phyloP scores from a whole-genome alignment of 768 basidiomycete genomes.

The Leccinum variicolor region DNA sequence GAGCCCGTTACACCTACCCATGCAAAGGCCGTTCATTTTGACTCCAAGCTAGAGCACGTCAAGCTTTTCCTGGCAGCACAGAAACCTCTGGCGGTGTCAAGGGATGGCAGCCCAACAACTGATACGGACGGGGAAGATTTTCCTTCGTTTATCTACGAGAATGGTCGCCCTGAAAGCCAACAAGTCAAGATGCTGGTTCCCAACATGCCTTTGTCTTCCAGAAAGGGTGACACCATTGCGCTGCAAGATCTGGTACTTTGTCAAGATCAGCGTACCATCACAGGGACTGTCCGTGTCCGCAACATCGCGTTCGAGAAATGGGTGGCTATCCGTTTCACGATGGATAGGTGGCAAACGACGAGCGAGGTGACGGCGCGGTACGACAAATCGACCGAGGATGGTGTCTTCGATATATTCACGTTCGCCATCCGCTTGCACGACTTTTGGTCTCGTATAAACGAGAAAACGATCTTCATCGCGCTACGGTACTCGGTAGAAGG shows the following conservation, averaged over 20 bases:
- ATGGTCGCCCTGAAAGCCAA: conserved; percentile 26
- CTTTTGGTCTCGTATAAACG: conserved; percentile 70
- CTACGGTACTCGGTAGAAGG: conserved; percentile 69
- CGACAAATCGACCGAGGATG: conserved; percentile 37
- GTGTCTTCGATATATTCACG: conserved; percentile 64
- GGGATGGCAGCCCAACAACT: conserved; percentile 85
- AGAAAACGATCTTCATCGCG: conserved; percentile 78
- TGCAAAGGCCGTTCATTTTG: conserved; percentile 89
- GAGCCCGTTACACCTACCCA: conserved; percentile 78
- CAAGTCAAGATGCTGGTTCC: conserved; percentile 58
- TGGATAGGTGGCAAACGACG: conserved; percentile 95
- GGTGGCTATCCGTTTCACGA: conserved; percentile 86
- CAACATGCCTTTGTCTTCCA: conserved; percentile 57
- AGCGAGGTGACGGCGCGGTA: conserved; percentile 86
- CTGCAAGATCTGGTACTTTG: conserved; percentile 56
- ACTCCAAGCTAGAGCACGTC: conserved; percentile 87
- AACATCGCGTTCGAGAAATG: conserved; percentile 88
- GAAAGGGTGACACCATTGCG: conserved; percentile 42
- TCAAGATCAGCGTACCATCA: conserved; percentile 50
- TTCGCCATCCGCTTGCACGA: conserved; percentile 80
- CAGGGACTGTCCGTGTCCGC: conserved; percentile 74
- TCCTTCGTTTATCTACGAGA: conserved; percentile 63
- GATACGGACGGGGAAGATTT: conserved; percentile 83
- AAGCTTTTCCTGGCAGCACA: conserved; percentile 94
- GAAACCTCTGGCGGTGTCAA: conserved; percentile 89